phyloP scores from a whole-genome alignment of 768 basidiomycete genomes.

The Collybia mongolica region DNA sequence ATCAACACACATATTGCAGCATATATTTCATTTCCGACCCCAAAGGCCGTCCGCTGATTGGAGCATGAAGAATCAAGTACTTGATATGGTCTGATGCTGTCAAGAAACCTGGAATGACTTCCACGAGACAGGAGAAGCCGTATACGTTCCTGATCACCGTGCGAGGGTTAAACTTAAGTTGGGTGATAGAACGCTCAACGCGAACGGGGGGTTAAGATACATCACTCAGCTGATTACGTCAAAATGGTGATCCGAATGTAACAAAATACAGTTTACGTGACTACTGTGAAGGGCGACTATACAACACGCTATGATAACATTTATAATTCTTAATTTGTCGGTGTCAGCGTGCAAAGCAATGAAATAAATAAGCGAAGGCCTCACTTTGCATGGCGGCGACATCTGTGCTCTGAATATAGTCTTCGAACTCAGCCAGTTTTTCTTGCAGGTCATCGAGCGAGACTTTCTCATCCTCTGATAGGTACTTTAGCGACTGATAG shows the following conservation, averaged over 20 bases:
- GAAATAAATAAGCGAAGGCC: conserved; percentile 16
- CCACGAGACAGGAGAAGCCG: not conserved
- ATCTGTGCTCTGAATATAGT: conserved; percentile 90
- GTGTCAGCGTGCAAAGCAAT: not conserved
- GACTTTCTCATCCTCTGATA: conserved; percentile 89
- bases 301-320: not conserved
- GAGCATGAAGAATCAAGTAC: not conserved
- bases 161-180: not conserved
- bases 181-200: too few species aligned
- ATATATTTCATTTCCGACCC: conserved; percentile 16
- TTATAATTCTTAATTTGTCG: conserved; percentile 16
- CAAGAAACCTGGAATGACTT: conserved; percentile 6
- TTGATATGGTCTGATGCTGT: too few species aligned
- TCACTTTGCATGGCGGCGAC: conserved; percentile 93
- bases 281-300: too few species aligned
- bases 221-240: not conserved
- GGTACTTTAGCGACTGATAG: conserved; percentile 1
- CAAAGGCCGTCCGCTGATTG: conserved; percentile 1
- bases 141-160: conserved; percentile 6
- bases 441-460: conserved; percentile 94
- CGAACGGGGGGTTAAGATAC: too few species aligned
- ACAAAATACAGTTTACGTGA: too few species aligned
- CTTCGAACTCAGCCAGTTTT: conserved; percentile 80
- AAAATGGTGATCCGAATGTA: too few species aligned
- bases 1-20: not conserved